Base-by-base conservation (phyloP, 1,284 basidiomycete genomes). In the Cystobasidium sp. region DNA sequence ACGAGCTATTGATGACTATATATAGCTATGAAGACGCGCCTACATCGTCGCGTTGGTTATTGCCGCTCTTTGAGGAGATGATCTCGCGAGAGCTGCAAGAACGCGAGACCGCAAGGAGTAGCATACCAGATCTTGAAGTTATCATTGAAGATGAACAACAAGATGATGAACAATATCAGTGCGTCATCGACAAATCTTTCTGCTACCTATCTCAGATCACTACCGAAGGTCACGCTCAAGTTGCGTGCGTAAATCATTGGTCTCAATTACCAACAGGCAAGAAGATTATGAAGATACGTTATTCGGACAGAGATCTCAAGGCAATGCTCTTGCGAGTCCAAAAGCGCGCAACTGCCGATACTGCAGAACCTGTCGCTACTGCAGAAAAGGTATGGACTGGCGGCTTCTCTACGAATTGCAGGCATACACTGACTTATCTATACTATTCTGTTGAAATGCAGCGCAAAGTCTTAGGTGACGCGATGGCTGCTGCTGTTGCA, bases 1-100 rank as follows among this genome's bases (percentile, higher is more conserved):
- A 98, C 79, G 96, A 99, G 84, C 87, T 99, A 31, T 86, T 99
- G 77, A 88, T 97, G 81, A 97, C 95, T 18, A 95, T 98, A 80
- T 94, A 91, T 20, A 90, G 94, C 80, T 93, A 97, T 82, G 94
- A 94, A 6, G 88, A 91, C 75, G 90, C 91, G n/a, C 94, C 97
- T 80, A 90, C 91, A 81, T 97, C 94, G 31, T 93, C 96, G 2
- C 85, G 91, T 76, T 98, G 96, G 96, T 84, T 97, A 72, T 86
- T 90, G 76, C 88, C 91, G 52, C 90, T 89, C 80, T 86, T 97
- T 73, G 85, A 88, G 77, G 92, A 94, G 81, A 98, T 99, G 94
- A 89, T 90, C 41, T 88, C 90, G 61, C 88, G 93, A 66, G 97
- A 99, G 82, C 84, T 92, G 77, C 83, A 82, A 8, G 86, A 88